Conservation (phyloP, 345 rosid genomes). For the Salix arbutifolia region DNA sequence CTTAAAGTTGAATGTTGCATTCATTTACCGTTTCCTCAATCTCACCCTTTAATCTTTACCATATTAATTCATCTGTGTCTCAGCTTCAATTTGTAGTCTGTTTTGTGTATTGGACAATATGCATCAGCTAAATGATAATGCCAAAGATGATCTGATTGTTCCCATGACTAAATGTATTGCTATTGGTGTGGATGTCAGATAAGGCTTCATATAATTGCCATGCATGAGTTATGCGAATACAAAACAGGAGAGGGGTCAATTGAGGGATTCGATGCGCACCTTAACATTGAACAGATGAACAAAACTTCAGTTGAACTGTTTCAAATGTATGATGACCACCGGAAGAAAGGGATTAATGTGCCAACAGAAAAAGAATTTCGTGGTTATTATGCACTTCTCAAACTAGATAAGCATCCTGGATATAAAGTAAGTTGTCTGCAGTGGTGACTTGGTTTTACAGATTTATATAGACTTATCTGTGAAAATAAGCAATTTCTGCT, state of each 20-base stretch:
- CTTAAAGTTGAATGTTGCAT: no score
- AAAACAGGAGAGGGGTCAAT: slow-evolving; percentile 95
- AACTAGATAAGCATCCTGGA: slow-evolving; percentile 99
- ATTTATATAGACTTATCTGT: slow-evolving; percentile 12
- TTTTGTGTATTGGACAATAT: background rate
- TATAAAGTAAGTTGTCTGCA: slow-evolving; percentile 62
- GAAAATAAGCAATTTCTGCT: slow-evolving; percentile 24
- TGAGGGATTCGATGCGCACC: slow-evolving; percentile 97
- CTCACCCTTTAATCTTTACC: background rate
- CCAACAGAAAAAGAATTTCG: slow-evolving; percentile 87
- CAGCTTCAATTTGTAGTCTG: background rate
- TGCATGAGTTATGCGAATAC: slow-evolving; percentile 94
- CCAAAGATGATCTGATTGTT: background rate
- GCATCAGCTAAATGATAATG: background rate
- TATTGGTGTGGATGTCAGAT: slow-evolving; percentile 52
- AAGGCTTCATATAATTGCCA: slow-evolving; percentile 90
- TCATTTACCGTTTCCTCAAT: no score
- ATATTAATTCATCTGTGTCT: background rate
- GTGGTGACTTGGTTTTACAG: slow-evolving; percentile 11
- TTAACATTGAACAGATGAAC: slow-evolving; percentile 98
- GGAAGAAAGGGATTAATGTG: slow-evolving; percentile 72
- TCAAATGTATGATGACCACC: slow-evolving; percentile 97
- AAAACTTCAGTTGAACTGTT: slow-evolving; percentile 94
- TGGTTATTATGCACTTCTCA: slow-evolving; percentile 98
- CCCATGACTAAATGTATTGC: slow-evolving; percentile 16